These are phyloP conservation scores for Tulasnella sp. DNA, from an alignment of 768 basidiomycete genomes.

Conservation along the genomic window DNA sequence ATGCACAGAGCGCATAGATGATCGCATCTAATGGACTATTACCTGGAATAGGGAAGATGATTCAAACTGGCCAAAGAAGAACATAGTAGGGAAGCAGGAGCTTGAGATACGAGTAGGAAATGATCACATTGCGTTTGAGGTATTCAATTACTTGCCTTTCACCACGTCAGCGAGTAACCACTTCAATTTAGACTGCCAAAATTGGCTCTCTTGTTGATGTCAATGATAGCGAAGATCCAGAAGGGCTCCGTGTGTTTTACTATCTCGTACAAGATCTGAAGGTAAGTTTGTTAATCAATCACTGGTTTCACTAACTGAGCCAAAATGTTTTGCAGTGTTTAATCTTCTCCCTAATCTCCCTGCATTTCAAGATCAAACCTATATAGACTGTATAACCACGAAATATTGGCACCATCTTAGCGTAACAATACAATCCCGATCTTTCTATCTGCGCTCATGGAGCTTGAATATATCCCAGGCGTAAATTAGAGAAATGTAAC, in stretches of 20 bases:
- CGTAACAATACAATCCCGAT: no score
- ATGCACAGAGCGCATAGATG: neutral
- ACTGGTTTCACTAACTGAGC: neutral
- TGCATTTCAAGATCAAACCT: constrained; percentile 99
- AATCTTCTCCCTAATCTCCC: constrained; percentile 93
- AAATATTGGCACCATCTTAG: no score
- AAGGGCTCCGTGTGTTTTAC: constrained; percentile 95
- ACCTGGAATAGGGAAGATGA: constrained; percentile 78
- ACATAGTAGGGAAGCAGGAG: constrained; percentile 97
- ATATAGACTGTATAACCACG: no score
- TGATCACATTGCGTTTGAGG: constrained; percentile 96
- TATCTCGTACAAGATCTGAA: constrained; percentile 97
- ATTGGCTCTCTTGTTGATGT: constrained; percentile 95
- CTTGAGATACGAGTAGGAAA: constrained; percentile 88
- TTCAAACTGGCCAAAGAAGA: constrained; percentile 97
- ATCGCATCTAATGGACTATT: neutral
- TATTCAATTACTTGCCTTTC: constrained; percentile 23
- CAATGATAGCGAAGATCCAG: constrained; percentile 92
- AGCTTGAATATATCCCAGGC: no score
- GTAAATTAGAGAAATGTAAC: no score
- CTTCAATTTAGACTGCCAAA: constrained; percentile 72
- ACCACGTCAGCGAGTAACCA: neutral
- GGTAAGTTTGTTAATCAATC: constrained; percentile 32
- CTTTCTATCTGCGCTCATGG: no score
- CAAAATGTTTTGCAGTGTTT: constrained; percentile 50